Evolutionary conservation across 2,329 filamentous ascomycete species (phyloP).

Genomic region (Fusarium citri): DNA sequence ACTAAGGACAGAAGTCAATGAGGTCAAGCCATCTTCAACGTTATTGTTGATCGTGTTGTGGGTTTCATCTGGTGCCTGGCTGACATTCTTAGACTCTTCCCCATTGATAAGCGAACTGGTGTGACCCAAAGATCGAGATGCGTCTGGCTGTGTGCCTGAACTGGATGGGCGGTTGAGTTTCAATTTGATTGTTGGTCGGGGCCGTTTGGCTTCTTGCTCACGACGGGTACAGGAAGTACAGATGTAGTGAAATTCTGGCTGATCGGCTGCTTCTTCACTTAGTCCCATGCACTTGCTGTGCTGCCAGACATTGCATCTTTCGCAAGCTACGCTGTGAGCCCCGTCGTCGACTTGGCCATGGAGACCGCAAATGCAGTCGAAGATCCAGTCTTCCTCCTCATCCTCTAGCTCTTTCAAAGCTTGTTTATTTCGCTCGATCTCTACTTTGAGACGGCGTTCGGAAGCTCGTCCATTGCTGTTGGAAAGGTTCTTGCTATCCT

Average conservation of each 20-base stretch:
- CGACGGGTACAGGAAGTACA: slow-evolving; percentile 81
- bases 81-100: background rate
- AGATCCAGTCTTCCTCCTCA: slow-evolving; percentile 91
- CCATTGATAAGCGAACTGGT: background rate
- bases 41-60: slow-evolving; percentile 17
- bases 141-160: slow-evolving; percentile 14
- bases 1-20: slow-evolving; percentile 25
- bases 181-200: slow-evolving; percentile 63
- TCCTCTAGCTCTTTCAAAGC: slow-evolving; percentile 76
- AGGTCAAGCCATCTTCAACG: slow-evolving; percentile 21
- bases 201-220: slow-evolving; percentile 72
- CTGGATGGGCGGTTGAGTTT: slow-evolving; percentile 55
- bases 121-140: slow-evolving; percentile 17
- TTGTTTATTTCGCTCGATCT: slow-evolving; percentile 83
- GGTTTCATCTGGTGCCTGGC: slow-evolving; percentile 3
- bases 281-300: slow-evolving; percentile 93
- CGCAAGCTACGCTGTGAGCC: slow-evolving; percentile 92
- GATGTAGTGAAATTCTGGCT: slow-evolving; percentile 87
- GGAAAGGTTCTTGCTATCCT: slow-evolving; percentile 73
- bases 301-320: slow-evolving; percentile 95
- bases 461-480: slow-evolving; percentile 73
- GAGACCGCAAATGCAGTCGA: slow-evolving; percentile 92
- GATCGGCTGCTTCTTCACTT: slow-evolving; percentile 80
- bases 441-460: slow-evolving; percentile 81
- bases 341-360: slow-evolving; percentile 96